A percentile compares a stretch with the other conserved stretches of the same genome.
Evolutionary conservation across 306 rosid species (phyloP).

Genomic region (Lathyrus sativus): DNA sequence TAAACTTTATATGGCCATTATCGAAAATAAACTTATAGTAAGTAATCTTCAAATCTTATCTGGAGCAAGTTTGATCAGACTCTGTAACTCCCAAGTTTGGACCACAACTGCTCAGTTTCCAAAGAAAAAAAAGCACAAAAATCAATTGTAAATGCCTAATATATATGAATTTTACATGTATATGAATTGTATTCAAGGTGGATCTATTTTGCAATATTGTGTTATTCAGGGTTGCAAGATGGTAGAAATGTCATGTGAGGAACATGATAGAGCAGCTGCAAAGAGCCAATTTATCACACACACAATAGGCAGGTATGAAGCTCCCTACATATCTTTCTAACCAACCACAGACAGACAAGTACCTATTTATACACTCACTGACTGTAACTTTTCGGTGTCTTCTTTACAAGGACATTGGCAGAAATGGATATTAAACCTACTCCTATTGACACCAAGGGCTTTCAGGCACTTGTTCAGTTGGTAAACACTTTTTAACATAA

Average conservation of each 20-base stretch:
- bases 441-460: conserved; percentile 58
- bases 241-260: conserved; percentile 67
- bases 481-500: conserved; percentile 37
- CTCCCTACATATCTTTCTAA: not conserved
- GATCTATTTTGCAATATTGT: not conserved
- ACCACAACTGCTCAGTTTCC: conserved; percentile 1
- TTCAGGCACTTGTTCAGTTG: conserved; percentile 56
- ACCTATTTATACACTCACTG: not conserved
- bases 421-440: conserved; percentile 59
- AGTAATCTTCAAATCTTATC: too few relatives aligned
- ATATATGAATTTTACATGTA: not conserved
- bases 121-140: conserved; percentile 18
- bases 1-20: too few relatives aligned
- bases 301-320: conserved; percentile 63
- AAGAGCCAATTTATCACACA: conserved; percentile 70
- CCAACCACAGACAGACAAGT: not conserved
- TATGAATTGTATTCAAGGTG: not conserved
- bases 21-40: too few relatives aligned
- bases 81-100: not conserved
- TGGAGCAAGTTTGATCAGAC: too few relatives aligned
- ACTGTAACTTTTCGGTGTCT: conserved; percentile 3
- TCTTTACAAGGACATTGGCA: conserved; percentile 47
- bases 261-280: conserved; percentile 67
- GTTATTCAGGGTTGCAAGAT: conserved; percentile 62
- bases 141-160: not conserved